Conservation (phyloP, 345 rosid genomes). For the Brassica cretica region DNA sequence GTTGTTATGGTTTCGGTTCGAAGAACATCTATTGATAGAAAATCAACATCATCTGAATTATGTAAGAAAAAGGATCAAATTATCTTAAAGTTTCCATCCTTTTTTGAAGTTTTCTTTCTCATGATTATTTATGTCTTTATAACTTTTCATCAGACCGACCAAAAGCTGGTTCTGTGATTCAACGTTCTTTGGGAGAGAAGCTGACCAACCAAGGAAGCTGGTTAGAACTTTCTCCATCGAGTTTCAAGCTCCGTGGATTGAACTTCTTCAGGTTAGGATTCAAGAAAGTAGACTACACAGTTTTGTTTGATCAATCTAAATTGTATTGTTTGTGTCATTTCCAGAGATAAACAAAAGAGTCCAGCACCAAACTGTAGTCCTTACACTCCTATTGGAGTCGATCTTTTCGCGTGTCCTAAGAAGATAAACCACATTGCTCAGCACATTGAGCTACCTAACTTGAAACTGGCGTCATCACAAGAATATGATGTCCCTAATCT, state of each 20-base stretch:
- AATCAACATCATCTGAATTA: constrained; percentile 42
- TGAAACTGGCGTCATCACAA: constrained; percentile 37
- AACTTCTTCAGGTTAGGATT: constrained; percentile 58
- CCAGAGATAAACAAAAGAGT: constrained; percentile 68
- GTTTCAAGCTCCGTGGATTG: constrained; percentile 66
- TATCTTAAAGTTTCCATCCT: neutral
- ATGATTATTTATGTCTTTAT: constrained; percentile 8
- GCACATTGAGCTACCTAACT: constrained; percentile 65
- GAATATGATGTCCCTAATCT: constrained; percentile 52
- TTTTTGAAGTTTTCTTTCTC: constrained; percentile 10
- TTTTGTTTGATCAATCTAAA: neutral
- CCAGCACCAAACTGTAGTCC: constrained; percentile 66
- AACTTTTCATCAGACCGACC: constrained; percentile 50
- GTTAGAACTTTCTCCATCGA: constrained; percentile 65
- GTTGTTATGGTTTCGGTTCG: constrained; percentile 65
- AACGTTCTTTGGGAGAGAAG: constrained; percentile 40
- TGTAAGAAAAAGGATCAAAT: constrained; percentile 41
- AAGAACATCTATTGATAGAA: constrained; percentile 58
- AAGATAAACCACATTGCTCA: constrained; percentile 80
- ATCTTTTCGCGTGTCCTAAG: constrained; percentile 58
- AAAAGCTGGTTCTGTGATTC: constrained; percentile 55
- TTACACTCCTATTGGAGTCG: constrained; percentile 68
- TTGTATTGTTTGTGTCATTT: neutral
- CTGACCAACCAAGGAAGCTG: constrained; percentile 53
- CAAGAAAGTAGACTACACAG: constrained; percentile 16